Percentiles rank a stretch among this genome's conserved stretches.
phyloP scores from a whole-genome alignment of 495 filamentous ascomycete species.

The Penicillium samsonianum region DNA sequence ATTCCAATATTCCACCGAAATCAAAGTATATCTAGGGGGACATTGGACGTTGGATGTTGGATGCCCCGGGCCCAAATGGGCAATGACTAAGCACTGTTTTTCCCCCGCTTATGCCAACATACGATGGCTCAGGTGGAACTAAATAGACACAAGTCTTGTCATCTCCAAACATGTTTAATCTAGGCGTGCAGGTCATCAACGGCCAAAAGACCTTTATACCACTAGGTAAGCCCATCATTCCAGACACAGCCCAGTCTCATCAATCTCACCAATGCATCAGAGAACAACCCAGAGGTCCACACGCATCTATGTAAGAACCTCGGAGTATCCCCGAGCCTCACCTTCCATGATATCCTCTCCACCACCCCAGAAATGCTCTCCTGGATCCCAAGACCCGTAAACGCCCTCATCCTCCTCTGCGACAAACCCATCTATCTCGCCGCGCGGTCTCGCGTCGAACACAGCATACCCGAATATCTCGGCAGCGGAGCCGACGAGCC shows the following conservation, averaged over 20 bases:
- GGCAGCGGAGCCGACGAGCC: conserved; percentile 54
- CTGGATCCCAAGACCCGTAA: conserved; percentile 57
- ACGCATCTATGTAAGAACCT: conserved; percentile 54
- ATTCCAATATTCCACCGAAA: too few relatives aligned
- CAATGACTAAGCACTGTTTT: background rate
- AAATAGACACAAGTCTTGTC: background rate
- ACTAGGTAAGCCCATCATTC: conserved; percentile 30
- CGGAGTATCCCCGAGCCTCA: conserved; percentile 50
- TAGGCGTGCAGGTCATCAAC: conserved; percentile 44
- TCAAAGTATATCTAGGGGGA: too few relatives aligned
- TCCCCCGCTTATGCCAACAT: background rate
- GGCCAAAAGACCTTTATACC: conserved; percentile 43
- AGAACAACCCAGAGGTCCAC: conserved; percentile 66
- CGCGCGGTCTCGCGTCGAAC: conserved; percentile 34
- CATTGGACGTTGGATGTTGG: too few relatives aligned
- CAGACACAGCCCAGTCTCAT: background rate
- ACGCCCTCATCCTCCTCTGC: conserved; percentile 60
- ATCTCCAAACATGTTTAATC: conserved; percentile 19
- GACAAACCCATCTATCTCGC: conserved; percentile 47
- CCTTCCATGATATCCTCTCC: conserved; percentile 60
- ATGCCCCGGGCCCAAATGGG: too few relatives aligned
- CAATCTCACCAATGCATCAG: conserved; percentile 30
- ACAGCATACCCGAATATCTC: conserved; percentile 43
- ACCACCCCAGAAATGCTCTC: conserved; percentile 57
- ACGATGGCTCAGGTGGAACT: too few relatives aligned